Evolutionary conservation across 495 filamentous ascomycete genomes (phyloP).

Genomic region (Aspergillus ellipticus): DNA sequence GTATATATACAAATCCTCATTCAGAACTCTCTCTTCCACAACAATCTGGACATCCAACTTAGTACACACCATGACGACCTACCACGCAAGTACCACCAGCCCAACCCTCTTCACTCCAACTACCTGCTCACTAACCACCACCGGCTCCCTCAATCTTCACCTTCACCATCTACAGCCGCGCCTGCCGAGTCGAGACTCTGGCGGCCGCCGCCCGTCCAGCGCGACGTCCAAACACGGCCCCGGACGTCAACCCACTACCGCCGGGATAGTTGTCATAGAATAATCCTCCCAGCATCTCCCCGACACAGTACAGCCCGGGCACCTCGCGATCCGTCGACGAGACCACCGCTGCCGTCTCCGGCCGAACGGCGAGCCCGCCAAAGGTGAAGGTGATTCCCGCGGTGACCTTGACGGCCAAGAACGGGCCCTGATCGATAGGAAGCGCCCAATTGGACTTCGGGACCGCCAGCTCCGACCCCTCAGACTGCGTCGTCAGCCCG

Average conservation of each 20-base stretch:
- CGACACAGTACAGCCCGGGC: slow-evolving; percentile 49
- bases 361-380: slow-evolving; percentile 53
- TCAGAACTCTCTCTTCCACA: too few species aligned
- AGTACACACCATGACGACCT: too few species aligned
- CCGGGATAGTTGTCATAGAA: slow-evolving; percentile 65
- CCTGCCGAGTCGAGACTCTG: neutral
- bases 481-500: slow-evolving; percentile 52
- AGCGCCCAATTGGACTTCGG: slow-evolving; percentile 64
- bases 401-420: slow-evolving; percentile 55
- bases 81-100: too few species aligned
- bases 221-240: slow-evolving; percentile 53
- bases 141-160: too few species aligned
- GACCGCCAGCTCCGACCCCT: slow-evolving; percentile 27
- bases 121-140: too few species aligned
- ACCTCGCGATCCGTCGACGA: slow-evolving; percentile 39
- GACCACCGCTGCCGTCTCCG: slow-evolving; percentile 45
- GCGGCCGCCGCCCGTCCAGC: slow-evolving; percentile 44
- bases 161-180: neutral
- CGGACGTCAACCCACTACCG: slow-evolving; percentile 58
- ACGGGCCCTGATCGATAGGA: slow-evolving; percentile 51
- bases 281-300: slow-evolving; percentile 61
- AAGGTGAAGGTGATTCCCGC: slow-evolving; percentile 65
- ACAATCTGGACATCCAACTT: too few species aligned
- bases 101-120: too few species aligned
- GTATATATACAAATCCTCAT: too few species aligned